These are phyloP conservation scores for Microcos paniculata DNA, from an alignment of 345 rosid genomes.

Conservation along the genomic window DNA sequence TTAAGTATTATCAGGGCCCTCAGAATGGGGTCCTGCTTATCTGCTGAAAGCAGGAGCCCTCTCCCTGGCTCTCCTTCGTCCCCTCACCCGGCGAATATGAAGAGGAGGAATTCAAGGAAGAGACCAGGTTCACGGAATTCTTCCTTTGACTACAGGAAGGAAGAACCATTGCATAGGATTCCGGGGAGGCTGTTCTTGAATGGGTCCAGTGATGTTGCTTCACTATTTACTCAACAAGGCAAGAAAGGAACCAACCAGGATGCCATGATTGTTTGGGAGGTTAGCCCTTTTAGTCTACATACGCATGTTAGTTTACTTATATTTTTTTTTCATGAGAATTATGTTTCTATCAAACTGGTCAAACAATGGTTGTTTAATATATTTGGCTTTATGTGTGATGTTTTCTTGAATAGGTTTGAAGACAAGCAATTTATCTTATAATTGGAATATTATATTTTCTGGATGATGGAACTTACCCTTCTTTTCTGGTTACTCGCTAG, in stretches of 20 bases:
- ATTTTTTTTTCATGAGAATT: background rate
- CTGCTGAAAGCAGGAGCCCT: slow-evolving; percentile 92
- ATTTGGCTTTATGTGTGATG: slow-evolving; percentile 1
- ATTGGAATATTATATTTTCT: background rate
- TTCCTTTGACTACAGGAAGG: slow-evolving; percentile 63
- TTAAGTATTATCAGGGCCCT: slow-evolving; percentile 96
- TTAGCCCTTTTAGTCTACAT: slow-evolving; percentile 31
- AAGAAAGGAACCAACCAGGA: slow-evolving; percentile 99
- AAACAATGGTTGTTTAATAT: background rate
- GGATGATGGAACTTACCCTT: background rate
- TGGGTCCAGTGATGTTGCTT: slow-evolving; percentile 82
- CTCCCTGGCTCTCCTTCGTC: slow-evolving; percentile 81
- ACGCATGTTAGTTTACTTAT: slow-evolving; percentile 8
- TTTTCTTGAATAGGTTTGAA: slow-evolving; percentile 8
- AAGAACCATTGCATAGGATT: slow-evolving; percentile 65
- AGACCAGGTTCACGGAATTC: slow-evolving; percentile 56
- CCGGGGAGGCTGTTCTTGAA: slow-evolving; percentile 82
- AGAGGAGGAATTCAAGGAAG: slow-evolving; percentile 64
- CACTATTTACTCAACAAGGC: slow-evolving; percentile 88
- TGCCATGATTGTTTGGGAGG: slow-evolving; percentile 99
- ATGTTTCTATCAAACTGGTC: slow-evolving; percentile 12
- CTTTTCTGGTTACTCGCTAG: background rate
- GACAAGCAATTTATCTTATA: background rate
- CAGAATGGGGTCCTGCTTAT: slow-evolving; percentile 99
- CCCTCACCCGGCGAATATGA: slow-evolving; percentile 56